These are phyloP conservation scores for Fraxinus floribunda DNA, from an alignment of 305 asterid species.

Conservation along the genomic window DNA sequence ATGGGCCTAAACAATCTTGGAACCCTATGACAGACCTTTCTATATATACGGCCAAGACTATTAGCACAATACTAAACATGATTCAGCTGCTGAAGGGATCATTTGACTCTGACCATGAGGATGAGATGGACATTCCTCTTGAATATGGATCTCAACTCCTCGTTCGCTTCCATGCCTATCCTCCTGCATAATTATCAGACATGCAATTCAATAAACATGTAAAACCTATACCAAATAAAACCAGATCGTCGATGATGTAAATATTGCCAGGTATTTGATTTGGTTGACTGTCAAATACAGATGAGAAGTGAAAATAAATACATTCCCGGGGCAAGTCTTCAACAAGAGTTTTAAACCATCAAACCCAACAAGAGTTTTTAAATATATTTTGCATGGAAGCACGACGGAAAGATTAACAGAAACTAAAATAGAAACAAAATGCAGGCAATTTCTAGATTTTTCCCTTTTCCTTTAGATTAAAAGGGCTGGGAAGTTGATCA, in stretches of 20 bases:
- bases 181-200: conserved; percentile 50
- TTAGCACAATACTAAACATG: neutral
- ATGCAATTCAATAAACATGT: neutral
- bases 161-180: conserved; percentile 92
- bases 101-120: conserved; percentile 77
- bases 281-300: neutral
- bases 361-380: neutral
- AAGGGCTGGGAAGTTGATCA: neutral
- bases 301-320: neutral
- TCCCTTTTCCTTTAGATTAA: neutral
- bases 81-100: conserved; percentile 21
- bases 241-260: neutral
- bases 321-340: neutral
- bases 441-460: neutral
- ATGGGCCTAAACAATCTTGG: conserved; percentile 1
- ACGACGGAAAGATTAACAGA: neutral
- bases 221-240: neutral
- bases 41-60: conserved; percentile 16
- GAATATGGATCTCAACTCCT: conserved; percentile 81
- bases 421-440: neutral
- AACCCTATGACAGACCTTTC: conserved; percentile 9
- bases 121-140: conserved; percentile 80
- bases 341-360: neutral
- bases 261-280: neutral
- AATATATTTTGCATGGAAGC: neutral